Evolutionary conservation across 2,329 filamentous ascomycete genomes (phyloP), one percentile per base, ranked within the genome.

Genomic region (Raffaelea deltoideospora): DNA sequence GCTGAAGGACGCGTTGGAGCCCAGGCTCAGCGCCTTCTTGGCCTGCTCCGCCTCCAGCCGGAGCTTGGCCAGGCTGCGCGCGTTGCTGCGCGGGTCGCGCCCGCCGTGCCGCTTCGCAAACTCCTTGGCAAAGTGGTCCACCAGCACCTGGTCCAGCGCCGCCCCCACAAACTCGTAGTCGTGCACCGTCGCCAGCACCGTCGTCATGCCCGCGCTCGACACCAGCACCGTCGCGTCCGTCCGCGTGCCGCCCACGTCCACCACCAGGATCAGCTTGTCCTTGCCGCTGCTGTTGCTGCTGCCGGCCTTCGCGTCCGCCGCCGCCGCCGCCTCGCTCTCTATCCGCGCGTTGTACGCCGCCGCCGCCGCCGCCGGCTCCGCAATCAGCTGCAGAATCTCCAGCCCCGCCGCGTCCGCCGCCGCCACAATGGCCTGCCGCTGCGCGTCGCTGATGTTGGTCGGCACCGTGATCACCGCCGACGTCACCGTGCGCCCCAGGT

Each of bases 61-160:
- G 47, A 98, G 67, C 71, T 96, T 98, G 43, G 90, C 87, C 49
- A 95, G 64, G 50, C 81, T 80, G 50, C 78, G 78, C 38, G 78
- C 68, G 55, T 90, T 84, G 53, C 78, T 71, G 48, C 87, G 74
- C 18, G 90, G 90, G 58, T 96, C 90, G 40, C 74, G 74, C 26
- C 59, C 60, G 64, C 78, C 79, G 72, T 96, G 75, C 71, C 93
- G 94, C 74, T 98, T 96, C 53, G 90, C 72, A 64, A 98, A 98
- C 61, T 98, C 90, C 70, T 98, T 98, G 49, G 88, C 82, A 50
- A 96, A 95, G 67, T 95, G 79, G 56, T 98, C 88, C 56, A 94
- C 82, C 41, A 98, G 70, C 34, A 88, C 80, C 56, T 90, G 73
- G 64, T 98, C 90, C 39, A 98, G 69, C 47, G 86, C 77, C 26